Conservation (phyloP, 805 yeast genomes). For the Hanseniaspora pseudoguilliermondii region DNA sequence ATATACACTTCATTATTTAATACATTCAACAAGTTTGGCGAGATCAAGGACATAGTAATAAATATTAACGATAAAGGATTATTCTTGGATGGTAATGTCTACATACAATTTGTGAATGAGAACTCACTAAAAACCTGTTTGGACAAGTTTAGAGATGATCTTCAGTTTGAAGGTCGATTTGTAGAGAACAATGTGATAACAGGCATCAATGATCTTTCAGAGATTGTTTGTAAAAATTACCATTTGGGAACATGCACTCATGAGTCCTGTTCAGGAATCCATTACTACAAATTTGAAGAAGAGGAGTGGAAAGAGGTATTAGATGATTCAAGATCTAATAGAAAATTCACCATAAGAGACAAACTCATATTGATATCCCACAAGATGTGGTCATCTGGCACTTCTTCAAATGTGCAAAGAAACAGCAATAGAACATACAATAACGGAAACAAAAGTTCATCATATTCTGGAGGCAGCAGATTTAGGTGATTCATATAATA, state of each 20-base stretch:
- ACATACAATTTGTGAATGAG: conserved; percentile 45
- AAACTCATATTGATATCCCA: conserved; percentile 6
- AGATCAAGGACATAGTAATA: conserved; percentile 50
- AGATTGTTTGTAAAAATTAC: conserved; percentile 7
- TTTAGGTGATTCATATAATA: not conserved
- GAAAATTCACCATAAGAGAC: conserved; percentile 5
- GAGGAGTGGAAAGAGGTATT: not conserved
- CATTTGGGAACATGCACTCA: not conserved
- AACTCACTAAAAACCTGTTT: conserved; percentile 50
- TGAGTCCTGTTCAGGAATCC: conserved; percentile 9
- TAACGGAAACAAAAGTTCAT: not conserved
- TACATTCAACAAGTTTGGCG: conserved; percentile 41
- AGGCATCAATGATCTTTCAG: conserved; percentile 5
- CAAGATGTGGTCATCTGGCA: conserved; percentile 3
- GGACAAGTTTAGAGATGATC: conserved; percentile 42
- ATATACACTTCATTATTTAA: conserved; percentile 33
- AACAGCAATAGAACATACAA: not conserved
- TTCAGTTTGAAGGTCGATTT: conserved; percentile 7
- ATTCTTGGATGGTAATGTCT: conserved; percentile 79
- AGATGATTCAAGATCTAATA: not conserved
- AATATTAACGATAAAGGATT: conserved; percentile 66
- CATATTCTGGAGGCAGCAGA: not conserved
- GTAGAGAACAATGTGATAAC: conserved; percentile 6
- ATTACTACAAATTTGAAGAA: not conserved
- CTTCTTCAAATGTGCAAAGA: not conserved